phyloP scores from a whole-genome alignment of 2,329 filamentous ascomycete genomes.

The Ascochyta fabae region DNA sequence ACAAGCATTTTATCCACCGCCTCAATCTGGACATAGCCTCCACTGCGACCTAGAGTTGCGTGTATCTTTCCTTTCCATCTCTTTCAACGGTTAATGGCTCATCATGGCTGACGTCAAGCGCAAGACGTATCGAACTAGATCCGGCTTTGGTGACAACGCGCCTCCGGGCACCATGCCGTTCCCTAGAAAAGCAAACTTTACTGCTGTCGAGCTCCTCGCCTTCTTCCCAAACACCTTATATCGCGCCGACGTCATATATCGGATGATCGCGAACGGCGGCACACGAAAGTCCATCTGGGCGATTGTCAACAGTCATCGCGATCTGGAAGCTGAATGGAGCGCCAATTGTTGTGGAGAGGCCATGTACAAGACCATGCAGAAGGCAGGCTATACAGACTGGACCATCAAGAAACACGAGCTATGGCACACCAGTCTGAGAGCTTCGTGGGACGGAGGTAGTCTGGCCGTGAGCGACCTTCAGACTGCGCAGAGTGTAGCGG shows the following conservation, averaged over 20 bases:
- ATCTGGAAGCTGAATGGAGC: constrained; percentile 16
- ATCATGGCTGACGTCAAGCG: constrained; percentile 1
- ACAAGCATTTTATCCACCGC: not conserved
- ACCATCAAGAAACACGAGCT: constrained; percentile 19
- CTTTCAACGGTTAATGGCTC: not conserved
- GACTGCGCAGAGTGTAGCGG: not conserved
- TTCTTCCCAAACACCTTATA: constrained; percentile 34
- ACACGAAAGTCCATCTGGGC: constrained; percentile 13
- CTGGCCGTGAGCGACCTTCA: constrained; percentile 4
- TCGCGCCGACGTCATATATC: constrained; percentile 29
- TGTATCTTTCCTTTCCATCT: not conserved
- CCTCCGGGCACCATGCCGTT: constrained; percentile 25
- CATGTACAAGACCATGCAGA: constrained; percentile 28
- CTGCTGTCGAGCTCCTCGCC: constrained; percentile 30
- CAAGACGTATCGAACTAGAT: not conserved
- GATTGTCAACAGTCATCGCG: constrained; percentile 27
- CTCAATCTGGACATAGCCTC: not conserved
- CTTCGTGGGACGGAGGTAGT: constrained; percentile 18
- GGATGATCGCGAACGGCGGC: constrained; percentile 30
- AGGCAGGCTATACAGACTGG: constrained; percentile 26
- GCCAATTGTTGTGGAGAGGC: constrained; percentile 19
- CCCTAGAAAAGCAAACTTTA: constrained; percentile 19
- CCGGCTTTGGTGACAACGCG: constrained; percentile 15
- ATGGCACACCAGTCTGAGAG: constrained; percentile 10
- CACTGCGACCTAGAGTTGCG: too few relatives aligned